Evolutionary conservation across 495 filamentous ascomycete species (phyloP), one percentile per base, ranked within the genome.

Genomic region (Penicillium alfredii): DNA sequence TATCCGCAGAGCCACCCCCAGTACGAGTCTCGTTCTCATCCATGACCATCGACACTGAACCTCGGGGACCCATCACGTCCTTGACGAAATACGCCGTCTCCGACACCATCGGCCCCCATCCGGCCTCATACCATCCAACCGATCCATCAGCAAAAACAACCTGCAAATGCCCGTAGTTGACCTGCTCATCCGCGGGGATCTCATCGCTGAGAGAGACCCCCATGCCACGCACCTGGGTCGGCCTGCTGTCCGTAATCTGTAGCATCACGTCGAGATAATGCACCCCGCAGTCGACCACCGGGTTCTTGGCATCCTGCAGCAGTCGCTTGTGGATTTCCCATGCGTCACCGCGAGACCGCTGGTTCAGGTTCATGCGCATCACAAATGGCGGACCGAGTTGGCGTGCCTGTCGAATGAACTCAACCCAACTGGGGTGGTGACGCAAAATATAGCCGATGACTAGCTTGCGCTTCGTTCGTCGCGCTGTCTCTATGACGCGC

Each of bases 21-120:
- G n/a, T n/a, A n/a, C n/a, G n/a, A n/a, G n/a, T n/a, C n/a, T n/a
- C n/a, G n/a, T 15, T 23, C 24, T 39, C 35, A 11, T 40, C 36
- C 42, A 45, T 45, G 3, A 39, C 42, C 16, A 45, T 45, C 5
- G 42, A 45, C 4, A 45, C 42, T 4, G 42, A 45, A 10, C 42
- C 42, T 15, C 25, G 28, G 1, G 42, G 42, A 9, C 42, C 29
- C 6, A 45, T 40, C 7, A 45, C 28, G 28, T 45, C 42, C 30
- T 45, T 45, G 29, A 45, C 42, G 34, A 45, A 45, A 14, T 45
- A 45, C 11, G 42, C 42, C 2, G 42, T 45, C 18, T 45, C 42
- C 4, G 42, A 45, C 11, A 45, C 40, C 42, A 45, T 45, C 8
- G 42, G 42, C 1, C 42, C 42, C 42, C 42, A 45, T n/a, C 42